phyloP scores from a whole-genome alignment of 2,329 filamentous ascomycete genomes.

The Huntiella decipiens region DNA sequence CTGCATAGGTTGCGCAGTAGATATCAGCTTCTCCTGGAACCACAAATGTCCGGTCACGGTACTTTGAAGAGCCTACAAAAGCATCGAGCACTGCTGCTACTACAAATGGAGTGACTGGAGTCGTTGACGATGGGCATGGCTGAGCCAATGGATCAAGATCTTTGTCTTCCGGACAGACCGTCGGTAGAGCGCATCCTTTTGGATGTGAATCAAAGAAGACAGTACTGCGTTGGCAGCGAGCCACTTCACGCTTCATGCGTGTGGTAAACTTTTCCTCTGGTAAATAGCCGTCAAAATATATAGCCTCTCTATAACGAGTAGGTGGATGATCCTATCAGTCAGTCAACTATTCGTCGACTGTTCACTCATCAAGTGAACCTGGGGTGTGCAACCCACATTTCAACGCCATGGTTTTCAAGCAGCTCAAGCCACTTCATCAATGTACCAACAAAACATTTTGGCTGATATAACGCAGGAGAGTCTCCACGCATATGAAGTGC shows the following conservation, averaged over 20 bases:
- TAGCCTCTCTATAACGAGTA: slow-evolving; percentile 31
- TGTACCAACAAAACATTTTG: slow-evolving; percentile 32
- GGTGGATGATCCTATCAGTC: background rate
- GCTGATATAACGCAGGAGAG: slow-evolving; percentile 26
- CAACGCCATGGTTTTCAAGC: slow-evolving; percentile 33
- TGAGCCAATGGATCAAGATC: slow-evolving; percentile 14
- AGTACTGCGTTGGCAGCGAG: slow-evolving; percentile 6
- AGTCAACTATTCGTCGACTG: background rate
- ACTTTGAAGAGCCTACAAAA: slow-evolving; percentile 28
- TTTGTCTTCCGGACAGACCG: slow-evolving; percentile 2
- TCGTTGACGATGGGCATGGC: slow-evolving; percentile 18
- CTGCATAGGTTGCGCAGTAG: slow-evolving; percentile 48
- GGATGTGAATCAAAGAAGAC: slow-evolving; percentile 15
- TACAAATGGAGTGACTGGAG: slow-evolving; percentile 32
- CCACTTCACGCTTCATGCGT: slow-evolving; percentile 32
- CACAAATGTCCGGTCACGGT: slow-evolving; percentile 29
- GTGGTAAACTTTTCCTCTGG: slow-evolving; percentile 45
- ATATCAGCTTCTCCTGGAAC: slow-evolving; percentile 73
- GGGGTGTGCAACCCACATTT: slow-evolving; percentile 33
- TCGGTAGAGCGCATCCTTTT: slow-evolving; percentile 3
- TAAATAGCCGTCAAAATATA: slow-evolving; percentile 76
- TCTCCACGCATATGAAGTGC: background rate
- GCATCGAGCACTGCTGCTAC: slow-evolving; percentile 61
- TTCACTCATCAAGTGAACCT: background rate
- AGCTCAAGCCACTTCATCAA: slow-evolving; percentile 43